These are phyloP conservation scores for Ophiosphaerella herpotricha DNA, from an alignment of 2,329 filamentous ascomycete genomes.

Conservation along the genomic window DNA sequence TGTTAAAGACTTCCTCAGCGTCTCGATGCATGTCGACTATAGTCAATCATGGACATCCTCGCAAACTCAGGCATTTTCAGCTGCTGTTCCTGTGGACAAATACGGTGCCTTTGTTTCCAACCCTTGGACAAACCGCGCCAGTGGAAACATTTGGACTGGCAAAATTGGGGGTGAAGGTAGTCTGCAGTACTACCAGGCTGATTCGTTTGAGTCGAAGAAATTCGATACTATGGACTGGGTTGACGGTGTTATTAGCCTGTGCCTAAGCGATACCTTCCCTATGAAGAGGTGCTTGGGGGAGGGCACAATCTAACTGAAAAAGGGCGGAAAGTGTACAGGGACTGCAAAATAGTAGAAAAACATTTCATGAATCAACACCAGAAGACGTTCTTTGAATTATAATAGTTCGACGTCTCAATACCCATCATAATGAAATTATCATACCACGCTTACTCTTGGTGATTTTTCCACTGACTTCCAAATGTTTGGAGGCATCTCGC, in stretches of 20 bases:
- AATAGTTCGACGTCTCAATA: too few relatives aligned
- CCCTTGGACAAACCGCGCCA: slow-evolving; percentile 38
- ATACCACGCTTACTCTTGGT: too few relatives aligned
- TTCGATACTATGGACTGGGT: slow-evolving; percentile 47
- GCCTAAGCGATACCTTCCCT: slow-evolving; percentile 44
- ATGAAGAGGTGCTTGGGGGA: slow-evolving; percentile 46
- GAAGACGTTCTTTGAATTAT: too few relatives aligned
- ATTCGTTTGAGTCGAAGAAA: slow-evolving; percentile 41
- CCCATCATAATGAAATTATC: too few relatives aligned
- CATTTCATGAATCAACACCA: background rate
- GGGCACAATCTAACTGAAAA: slow-evolving; percentile 27
- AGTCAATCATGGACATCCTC: slow-evolving; percentile 39
- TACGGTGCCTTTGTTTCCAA: slow-evolving; percentile 50
- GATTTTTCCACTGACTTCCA: too few relatives aligned
- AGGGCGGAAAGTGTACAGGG: background rate
- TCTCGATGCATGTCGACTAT: slow-evolving; percentile 33
- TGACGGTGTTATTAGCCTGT: slow-evolving; percentile 47
- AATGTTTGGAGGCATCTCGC: too few relatives aligned
- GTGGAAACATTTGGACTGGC: slow-evolving; percentile 44
- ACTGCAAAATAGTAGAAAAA: background rate
- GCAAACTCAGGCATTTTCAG: slow-evolving; percentile 38
- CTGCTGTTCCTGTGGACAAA: slow-evolving; percentile 43
- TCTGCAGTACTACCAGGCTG: slow-evolving; percentile 36
- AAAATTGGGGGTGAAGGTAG: slow-evolving; percentile 37
- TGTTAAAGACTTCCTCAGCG: slow-evolving; percentile 31